Evolutionary conservation across 108 stramenopile genomes (phyloP), one percentile per base, ranked within the genome.

Genomic region (Pseudonitzschia multistriata): DNA sequence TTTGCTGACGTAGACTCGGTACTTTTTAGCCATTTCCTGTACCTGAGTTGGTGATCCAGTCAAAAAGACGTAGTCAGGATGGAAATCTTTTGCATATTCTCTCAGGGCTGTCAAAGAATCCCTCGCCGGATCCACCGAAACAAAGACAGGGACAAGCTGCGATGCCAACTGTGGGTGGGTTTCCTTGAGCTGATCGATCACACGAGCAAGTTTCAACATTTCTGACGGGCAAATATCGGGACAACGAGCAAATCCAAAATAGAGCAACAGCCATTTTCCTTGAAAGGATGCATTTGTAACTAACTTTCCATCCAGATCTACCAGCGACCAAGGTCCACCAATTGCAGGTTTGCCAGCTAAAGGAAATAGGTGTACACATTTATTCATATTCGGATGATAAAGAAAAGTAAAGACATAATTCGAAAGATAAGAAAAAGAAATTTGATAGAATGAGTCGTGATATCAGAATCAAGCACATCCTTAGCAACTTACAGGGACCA

Each of bases 201-300:
- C 92, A 36, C 95, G 83, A 19, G 92, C 96, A 14, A 99, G 75
- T 81, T 99, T 99, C 48, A 98, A 85, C 85, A 99, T 96, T 87
- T 99, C 99, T 1, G 97, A 93, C 8, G 99, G 99, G 62, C 99
- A 99, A 77, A 99, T 99, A 73, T 99, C 99, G 31, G 99, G 99
- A 79, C 99, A 99, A 36, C 95, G 93, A 27, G 97, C 97, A 81
- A 99, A 99, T 53, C 99, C 99, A 79, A 99, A 99, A 83, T 99
- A 99, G 7, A 99, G 79, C 11, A 99, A 78, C 28, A 92, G 80
- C 92, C 92, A 96, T 59, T 91, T 90, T 49, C 95, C 95, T 67
- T 89, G 81, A 78, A 91, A 94, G 17, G 80, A 81, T 48, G 84
- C 78, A 63, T 91, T 82, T 24, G 93, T 91, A 0, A 94, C 93